These are phyloP conservation scores for Takashimella koratensis DNA, from an alignment of 1,284 basidiomycete species.

Conservation along the genomic window DNA sequence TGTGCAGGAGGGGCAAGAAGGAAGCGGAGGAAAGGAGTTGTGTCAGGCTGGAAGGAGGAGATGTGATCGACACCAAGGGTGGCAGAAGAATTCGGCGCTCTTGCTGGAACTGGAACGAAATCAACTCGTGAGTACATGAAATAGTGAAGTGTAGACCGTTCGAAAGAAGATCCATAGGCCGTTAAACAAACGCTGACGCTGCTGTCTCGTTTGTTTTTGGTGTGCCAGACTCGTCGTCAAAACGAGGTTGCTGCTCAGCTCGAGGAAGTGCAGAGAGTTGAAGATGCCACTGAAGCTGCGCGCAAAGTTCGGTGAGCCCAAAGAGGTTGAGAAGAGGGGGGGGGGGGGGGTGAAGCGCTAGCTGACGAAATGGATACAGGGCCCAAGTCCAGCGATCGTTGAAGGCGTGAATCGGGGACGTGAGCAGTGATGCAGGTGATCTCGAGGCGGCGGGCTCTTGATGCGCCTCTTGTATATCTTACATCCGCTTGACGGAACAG, in stretches of 20 bases:
- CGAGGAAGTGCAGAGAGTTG: constrained; percentile 1
- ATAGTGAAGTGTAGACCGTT: background rate
- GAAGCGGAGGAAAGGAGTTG: constrained; percentile 2
- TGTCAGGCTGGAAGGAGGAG: constrained; percentile 24
- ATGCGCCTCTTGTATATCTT: no score
- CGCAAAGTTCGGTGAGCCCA: constrained; percentile 1
- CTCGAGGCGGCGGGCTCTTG: no score
- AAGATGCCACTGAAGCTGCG: background rate
- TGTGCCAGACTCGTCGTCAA: constrained; percentile 14
- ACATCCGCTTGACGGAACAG: no score
- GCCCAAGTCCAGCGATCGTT: no score
- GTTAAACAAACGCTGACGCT: no score
- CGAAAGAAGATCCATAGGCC: no score
- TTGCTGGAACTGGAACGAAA: constrained; percentile 30
- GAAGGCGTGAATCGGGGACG: no score
- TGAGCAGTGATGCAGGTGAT: no score
- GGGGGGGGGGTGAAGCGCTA: no score
- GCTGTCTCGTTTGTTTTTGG: no score
- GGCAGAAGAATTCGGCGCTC: constrained; percentile 37
- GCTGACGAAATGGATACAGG: no score
- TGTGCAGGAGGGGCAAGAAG: constrained; percentile 5
- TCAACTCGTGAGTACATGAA: constrained; percentile 22
- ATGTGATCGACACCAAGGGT: constrained; percentile 44
- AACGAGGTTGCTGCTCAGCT: constrained; percentile 4
- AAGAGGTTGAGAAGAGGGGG: no score